A percentile compares a stretch with the other conserved stretches of the same genome.
Evolutionary conservation across 192 early-diverging fungal genomes (phyloP).

Genomic region (Podila epicladia): DNA sequence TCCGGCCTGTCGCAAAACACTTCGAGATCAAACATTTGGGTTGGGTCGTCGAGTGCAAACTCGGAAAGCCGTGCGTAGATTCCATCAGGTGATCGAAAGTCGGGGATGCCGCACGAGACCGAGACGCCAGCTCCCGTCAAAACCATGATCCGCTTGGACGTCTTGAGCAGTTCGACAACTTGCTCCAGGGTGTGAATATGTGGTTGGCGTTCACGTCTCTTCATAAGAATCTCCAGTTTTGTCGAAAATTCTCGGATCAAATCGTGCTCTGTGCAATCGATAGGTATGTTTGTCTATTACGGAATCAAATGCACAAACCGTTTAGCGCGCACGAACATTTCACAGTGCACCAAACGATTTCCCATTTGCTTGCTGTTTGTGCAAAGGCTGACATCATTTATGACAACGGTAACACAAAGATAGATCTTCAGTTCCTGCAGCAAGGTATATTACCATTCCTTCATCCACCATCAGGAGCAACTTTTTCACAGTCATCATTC

Average conservation of each 20-base stretch:
- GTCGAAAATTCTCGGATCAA: conserved; percentile 65
- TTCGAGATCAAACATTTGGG: conserved; percentile 95
- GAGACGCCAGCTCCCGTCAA: conserved; percentile 93
- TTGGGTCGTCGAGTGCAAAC: conserved; percentile 93
- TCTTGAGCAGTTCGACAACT: conserved; percentile 67
- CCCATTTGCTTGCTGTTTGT: background rate
- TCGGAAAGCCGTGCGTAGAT: conserved; percentile 91
- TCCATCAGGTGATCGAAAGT: conserved; percentile 93
- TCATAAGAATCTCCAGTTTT: conserved; percentile 65
- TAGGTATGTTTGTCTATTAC: conserved; percentile 51
- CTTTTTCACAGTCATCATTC: conserved; percentile 24
- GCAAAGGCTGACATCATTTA: too few relatives aligned
- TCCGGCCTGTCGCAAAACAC: conserved; percentile 89
- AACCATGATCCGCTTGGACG: conserved; percentile 82
- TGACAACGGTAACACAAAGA: background rate
- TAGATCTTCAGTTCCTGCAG: background rate
- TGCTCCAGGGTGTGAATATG: conserved; percentile 71
- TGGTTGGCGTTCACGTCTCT: conserved; percentile 63
- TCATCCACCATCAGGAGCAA: conserved; percentile 25
- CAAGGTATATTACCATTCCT: conserved; percentile 4
- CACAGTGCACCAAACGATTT: background rate
- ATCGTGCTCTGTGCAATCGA: conserved; percentile 64
- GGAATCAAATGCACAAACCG: background rate
- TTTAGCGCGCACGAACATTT: background rate
- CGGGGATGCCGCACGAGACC: conserved; percentile 96